Evolutionary conservation across 441 rosid species (phyloP), one percentile per base, ranked within the genome.

Genomic region (Brassica hybrid): DNA sequence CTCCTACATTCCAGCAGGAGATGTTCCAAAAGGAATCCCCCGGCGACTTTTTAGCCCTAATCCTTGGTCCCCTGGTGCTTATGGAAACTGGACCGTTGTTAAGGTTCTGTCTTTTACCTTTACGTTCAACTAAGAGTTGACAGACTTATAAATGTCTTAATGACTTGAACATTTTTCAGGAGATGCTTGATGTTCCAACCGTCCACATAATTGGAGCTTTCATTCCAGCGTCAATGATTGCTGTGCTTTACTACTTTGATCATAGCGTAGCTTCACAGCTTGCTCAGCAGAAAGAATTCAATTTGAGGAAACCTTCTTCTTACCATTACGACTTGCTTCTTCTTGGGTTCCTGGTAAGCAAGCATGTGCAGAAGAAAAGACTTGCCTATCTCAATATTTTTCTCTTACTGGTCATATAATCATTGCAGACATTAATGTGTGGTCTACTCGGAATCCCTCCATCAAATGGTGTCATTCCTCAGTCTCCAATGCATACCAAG

Each of bases 51-150:
- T 90, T 80, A 94, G 99, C 85, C 97, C 99, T 5, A 86, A 94
- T 79, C 99, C 99, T 23, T 94, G 99, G 99, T 91, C 98, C 17
- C 98, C 94, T 21, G 98, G 99, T 43, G 99, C 98, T 59, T 93
- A 90, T 68, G 89, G 77, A 19, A 93, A 94, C 38, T 94, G 99
- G 99, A 93, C 98, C 2, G 97, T 94, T n/a, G 76, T 90, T 21
- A 85, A 86, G 88, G 99, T 86, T 75, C 32, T 27, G 32, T 5
- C 32, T 27, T 27, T 27, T 27, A 27, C 32, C 32, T 27, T 5
- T 5, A 27, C 6, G 32, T 5, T 27, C 32, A 27, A 27, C 32
- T 27, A 27, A 27, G 1, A 27, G 6, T 27, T 27, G 43, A 58
- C 0, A 27, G 32, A 27, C 32, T 27, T 27, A 43, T 57, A 19